Conservation (phyloP, 1,139 yeast species). For the Lodderomyces pseudojiufengensis region DNA sequence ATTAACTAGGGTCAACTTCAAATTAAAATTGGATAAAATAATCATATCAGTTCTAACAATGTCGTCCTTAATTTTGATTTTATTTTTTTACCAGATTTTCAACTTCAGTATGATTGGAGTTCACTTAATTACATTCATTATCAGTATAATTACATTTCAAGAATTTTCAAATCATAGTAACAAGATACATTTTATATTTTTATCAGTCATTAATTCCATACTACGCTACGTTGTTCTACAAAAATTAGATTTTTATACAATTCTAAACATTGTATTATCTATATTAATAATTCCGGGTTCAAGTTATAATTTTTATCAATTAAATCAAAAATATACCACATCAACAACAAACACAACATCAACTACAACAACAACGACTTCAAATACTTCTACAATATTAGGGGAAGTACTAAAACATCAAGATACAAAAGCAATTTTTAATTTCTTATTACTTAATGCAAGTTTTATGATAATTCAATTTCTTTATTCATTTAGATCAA, state of each 20-base stretch:
- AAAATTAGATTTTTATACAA: not conserved
- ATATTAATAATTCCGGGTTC: conserved; percentile 2
- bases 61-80: not conserved
- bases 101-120: conserved; percentile 24
- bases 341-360: conserved; percentile 4
- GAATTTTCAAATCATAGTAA: conserved; percentile 14
- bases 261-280: not conserved
- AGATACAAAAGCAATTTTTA: conserved; percentile 86
- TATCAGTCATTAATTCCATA: conserved; percentile 6
- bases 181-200: not conserved
- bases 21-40: conserved; percentile 4
- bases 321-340: not conserved
- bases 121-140: conserved; percentile 21
- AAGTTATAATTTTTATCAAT: conserved; percentile 1
- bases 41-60: conserved; percentile 5
- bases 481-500: conserved; percentile 85
- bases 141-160: conserved; percentile 24
- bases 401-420: conserved; percentile 51
- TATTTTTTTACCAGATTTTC: conserved; percentile 7
- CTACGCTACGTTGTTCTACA: conserved; percentile 23
- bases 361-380: not conserved
- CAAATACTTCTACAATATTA: conserved; percentile 17
- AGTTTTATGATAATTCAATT: conserved; percentile 93
- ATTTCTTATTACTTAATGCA: conserved; percentile 78
- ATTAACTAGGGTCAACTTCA: conserved; percentile 6